Conservation (phyloP, 2,329 filamentous ascomycete species). For the Periconia digitata region DNA sequence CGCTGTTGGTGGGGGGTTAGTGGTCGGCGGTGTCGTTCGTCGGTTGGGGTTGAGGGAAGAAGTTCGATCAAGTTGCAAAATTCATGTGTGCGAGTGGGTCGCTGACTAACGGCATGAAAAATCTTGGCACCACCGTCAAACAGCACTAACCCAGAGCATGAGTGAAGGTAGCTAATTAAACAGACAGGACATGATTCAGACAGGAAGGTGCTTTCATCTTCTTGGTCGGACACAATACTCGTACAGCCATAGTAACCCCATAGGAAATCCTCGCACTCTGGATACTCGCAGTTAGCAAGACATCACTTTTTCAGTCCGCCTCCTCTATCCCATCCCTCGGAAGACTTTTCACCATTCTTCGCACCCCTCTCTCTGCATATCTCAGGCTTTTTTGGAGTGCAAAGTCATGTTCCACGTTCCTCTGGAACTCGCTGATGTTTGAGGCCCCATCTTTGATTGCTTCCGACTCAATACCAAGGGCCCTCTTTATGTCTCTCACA, state of each 20-base stretch:
- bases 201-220: no score
- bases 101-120: conserved; percentile 27
- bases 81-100: conserved; percentile 25
- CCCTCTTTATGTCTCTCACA: conserved; percentile 28
- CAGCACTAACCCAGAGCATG: background rate
- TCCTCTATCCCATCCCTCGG: conserved; percentile 15
- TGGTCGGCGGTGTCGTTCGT: conserved; percentile 30
- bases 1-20: conserved; percentile 38
- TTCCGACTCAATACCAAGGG: conserved; percentile 20
- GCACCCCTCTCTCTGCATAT: conserved; percentile 36
- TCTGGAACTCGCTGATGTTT: background rate
- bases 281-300: no score
- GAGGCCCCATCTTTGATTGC: conserved; percentile 1
- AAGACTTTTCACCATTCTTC: conserved; percentile 35
- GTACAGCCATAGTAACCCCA: background rate
- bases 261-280: background rate
- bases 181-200: no score
- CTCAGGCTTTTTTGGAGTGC: conserved; percentile 24
- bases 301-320: background rate
- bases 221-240: no score
- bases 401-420: conserved; percentile 18
- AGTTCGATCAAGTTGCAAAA: conserved; percentile 22
- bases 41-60: conserved; percentile 14
- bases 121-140: conserved; percentile 14
- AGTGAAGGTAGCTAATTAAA: no score